These are phyloP conservation scores for Grosmannia penicillata DNA, from an alignment of 2,329 filamentous ascomycete genomes.

Conservation along the genomic window DNA sequence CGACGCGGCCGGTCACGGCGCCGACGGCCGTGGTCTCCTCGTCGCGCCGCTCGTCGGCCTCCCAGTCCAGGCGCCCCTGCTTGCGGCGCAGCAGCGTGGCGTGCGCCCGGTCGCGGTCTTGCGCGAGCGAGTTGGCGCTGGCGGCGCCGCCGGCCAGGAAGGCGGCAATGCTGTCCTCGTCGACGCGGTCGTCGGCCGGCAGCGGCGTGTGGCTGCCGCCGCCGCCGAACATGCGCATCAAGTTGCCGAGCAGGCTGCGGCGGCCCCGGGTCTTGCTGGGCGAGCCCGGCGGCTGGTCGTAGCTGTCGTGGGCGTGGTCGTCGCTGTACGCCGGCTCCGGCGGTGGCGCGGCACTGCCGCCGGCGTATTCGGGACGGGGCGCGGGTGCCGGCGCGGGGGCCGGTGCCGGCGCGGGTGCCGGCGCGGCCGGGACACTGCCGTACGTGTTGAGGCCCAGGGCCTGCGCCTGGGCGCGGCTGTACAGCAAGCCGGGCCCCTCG, in stretches of 20 bases:
- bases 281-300: slow-evolving; percentile 23
- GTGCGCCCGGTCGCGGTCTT: slow-evolving; percentile 24
- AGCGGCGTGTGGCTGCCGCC: too few relatives aligned
- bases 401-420: neutral
- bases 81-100: slow-evolving; percentile 34
- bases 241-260: slow-evolving; percentile 52
- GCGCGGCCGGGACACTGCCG: neutral
- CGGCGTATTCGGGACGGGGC: neutral
- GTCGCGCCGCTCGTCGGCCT: slow-evolving; percentile 40
- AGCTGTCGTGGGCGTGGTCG: neutral
- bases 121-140: too few relatives aligned
- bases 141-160: slow-evolving; percentile 10
- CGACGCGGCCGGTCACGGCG: slow-evolving; percentile 2
- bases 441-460: too few relatives aligned
- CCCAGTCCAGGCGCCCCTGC: slow-evolving; percentile 41
- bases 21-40: slow-evolving; percentile 10
- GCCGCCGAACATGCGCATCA: slow-evolving; percentile 45
- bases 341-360: neutral
- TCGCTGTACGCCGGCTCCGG: neutral
- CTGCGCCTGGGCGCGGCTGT: neutral
- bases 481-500: slow-evolving; percentile 34
- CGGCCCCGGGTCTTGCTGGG: slow-evolving; percentile 42
- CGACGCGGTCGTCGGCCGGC: slow-evolving; percentile 12
- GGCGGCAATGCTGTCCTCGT: neutral
- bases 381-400: neutral